Base-by-base conservation (phyloP, 202 grass and related monocot genomes). In the Carex sylvatica region DNA sequence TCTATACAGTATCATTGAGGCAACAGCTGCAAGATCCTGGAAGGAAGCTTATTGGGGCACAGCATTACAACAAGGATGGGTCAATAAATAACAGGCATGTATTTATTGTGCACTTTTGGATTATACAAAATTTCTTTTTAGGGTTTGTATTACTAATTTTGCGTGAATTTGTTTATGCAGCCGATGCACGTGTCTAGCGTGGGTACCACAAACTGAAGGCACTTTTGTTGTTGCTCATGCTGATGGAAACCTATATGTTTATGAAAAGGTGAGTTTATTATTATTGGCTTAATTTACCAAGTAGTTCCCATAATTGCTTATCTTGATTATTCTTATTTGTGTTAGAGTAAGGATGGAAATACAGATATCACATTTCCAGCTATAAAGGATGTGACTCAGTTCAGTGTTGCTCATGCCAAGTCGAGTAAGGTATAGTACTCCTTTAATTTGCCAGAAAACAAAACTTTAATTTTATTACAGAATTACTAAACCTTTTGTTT, bases 21-120 rank as follows among this genome's bases (percentile, higher is more conserved):
- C 92, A 95, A 71, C 95, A 98, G 75, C 85, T 98, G 85, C 92
- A 98, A 79, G 95, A 98, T 89, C 87, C 89, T 81, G 92, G 91
- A 64, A 91, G 90, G 75, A 91, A 98, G 78, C 92, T 92, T 44
- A 73, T 90, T 86, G 88, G 78, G 62, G 87, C 87, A 70, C 92
- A 98, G 44, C 92, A 98, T 90, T 98, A 95, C 69, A 83, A 98
- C 42, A 98, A 93, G 79, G 95, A 98, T 61, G 87, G 91, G 61
- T 66, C 80, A 42, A 83, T 90, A 80, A 98, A 79, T 86, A 90
- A 87, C 79, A 98, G 92, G 95, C 84, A 91, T 90, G 90, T 55
- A 83, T 93, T 78, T 52, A 35, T 70, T 67, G 51, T 88, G 36
- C 3, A 51, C 65, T 77, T 73, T 81, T 84, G 71, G 74, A 44